phyloP scores from a whole-genome alignment of 768 basidiomycete genomes.

The Collybia nuda region DNA sequence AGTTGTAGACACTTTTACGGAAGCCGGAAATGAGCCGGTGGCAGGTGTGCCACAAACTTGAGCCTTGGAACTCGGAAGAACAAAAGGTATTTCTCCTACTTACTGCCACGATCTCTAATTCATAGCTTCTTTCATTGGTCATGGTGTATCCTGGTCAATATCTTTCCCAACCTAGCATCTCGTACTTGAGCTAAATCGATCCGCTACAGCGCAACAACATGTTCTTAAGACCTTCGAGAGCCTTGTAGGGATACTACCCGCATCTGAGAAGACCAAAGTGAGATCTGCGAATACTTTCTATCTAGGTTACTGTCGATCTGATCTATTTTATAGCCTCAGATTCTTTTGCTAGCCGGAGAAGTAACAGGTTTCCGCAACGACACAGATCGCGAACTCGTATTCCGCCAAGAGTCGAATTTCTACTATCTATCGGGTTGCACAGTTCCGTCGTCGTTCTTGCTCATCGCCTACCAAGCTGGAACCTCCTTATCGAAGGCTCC shows the following conservation, averaged over 20 bases:
- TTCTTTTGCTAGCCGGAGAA: slow-evolving; percentile 67
- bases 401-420: slow-evolving; percentile 81
- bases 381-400: slow-evolving; percentile 79
- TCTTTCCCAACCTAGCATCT: background rate
- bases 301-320: background rate
- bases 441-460: slow-evolving; percentile 67
- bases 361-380: slow-evolving; percentile 69
- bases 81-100: no score
- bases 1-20: no score
- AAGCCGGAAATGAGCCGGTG: slow-evolving; percentile 1
- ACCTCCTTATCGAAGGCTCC: slow-evolving; percentile 40
- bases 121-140: background rate
- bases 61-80: no score
- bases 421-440: slow-evolving; percentile 82
- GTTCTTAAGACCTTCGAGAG: slow-evolving; percentile 51
- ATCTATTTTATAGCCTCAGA: slow-evolving; percentile 52
- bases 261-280: slow-evolving; percentile 53
- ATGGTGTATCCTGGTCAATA: slow-evolving; percentile 33
- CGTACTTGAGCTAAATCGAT: slow-evolving; percentile 1
- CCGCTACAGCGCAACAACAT: slow-evolving; percentile 47
- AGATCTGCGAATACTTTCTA: background rate
- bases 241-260: slow-evolving; percentile 49
- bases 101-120: no score
- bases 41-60: background rate
- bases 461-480: slow-evolving; percentile 56